Evolutionary conservation across 305 asterid species (phyloP), one percentile per base, ranked within the genome.

Genomic region (Solanum hybrid): DNA sequence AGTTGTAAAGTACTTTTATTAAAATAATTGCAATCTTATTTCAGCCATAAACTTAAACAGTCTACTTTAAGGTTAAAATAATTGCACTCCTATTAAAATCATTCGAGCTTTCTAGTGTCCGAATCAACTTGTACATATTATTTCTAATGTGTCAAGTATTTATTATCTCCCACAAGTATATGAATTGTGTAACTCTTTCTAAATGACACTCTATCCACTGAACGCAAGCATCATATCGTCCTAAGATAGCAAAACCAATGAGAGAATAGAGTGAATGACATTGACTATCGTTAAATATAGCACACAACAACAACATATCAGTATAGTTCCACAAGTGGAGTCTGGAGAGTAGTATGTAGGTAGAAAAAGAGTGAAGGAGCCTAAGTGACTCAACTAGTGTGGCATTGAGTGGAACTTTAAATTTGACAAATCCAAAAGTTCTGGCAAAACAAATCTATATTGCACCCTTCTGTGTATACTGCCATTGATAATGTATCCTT

Each of bases 401-500:
- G 76, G 7, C 24, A 69, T 69, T 69, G 4, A 71, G 77, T 45
- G 75, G 87, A 84, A 84, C 72, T 45, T 82, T 1, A 84, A 45
- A 84, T 69, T 42, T 66, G 69, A 79, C 32, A 40, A 87, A 64
- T 13, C 90, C 88, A 56, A 32, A 42, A 15, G 38, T 86, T 38
- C 24, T 84, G 84, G 86, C 80, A 76, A 91, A 85, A 87, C 91
- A 89, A 86, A 72, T 89, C 89, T 92, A 92, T 87, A 38, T 77
- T 90, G 64, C 81, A 87, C 72, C 88, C 73, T 78, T 88, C 40
- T 88, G 86, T 88, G 87, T 91, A 89, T 91, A 86, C 90, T 78
- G 89, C 91, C 86, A 76, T 40, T 88, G n/a, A 89, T 82, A 56
- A 91, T 81, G 72, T 87, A 90, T 79, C 90, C 92, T 91, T 86